Base-by-base conservation (phyloP, 257 asterid species). In the Plantago elongata region DNA sequence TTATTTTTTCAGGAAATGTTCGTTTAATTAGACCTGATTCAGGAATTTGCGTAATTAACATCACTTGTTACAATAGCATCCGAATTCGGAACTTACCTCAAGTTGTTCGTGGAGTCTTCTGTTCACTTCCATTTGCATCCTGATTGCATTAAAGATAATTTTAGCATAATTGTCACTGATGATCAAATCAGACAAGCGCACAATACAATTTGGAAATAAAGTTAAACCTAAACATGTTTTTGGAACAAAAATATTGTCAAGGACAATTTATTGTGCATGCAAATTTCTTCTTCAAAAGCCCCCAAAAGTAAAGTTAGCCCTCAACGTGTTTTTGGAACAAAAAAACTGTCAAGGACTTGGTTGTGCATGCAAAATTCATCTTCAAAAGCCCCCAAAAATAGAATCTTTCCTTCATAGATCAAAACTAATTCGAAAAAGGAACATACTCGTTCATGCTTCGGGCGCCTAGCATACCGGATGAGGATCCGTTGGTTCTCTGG, bases 81-180 rank as follows among this genome's bases (percentile, higher is more conserved):
- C 40, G 40, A 34, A 34, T 34, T 4, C 5, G 40, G 4, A 34
- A 34, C 40, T 34, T 1, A 88, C 98, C 97, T 92, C 99, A 45
- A 93, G 40, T 61, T 93, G 99, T 74, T 93, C 99, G 52, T 93
- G 97, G 69, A 93, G 88, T 73, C 99, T 80, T 85, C 96, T 69
- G 69, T 89, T 94, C 63, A 93, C 99, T 73, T 93, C 99, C 95
- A 89, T 89, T 77, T 93, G 99, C 97, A 89, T 93, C 95, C 99
- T 89, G 67, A 77, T 79, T 78, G 75, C 75, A 84, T 84, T 73
- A 83, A 64, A 72, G 62, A 74, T 34, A 34, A 34, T 54, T 17
- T 72, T 76, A 73, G 65, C 45, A 65, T 79, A 72, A 81, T 65
- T 73, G 63, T 64, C 80, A 74, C 57, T 57, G 64, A 77, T 60